Conservation (phyloP, 176 grass and related monocot species). For the Poa pratensis region DNA sequence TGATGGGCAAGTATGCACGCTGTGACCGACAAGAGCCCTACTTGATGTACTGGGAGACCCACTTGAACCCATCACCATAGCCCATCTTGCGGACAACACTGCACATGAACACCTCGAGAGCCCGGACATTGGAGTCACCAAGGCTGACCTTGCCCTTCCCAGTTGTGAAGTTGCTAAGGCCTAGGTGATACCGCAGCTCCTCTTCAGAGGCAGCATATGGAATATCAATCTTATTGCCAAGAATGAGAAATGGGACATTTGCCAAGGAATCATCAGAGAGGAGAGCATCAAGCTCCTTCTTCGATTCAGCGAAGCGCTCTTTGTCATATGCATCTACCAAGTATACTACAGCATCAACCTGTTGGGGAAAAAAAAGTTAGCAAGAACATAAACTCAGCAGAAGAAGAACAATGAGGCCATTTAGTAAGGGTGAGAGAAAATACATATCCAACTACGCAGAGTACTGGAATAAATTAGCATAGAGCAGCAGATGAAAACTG, state of each 20-base stretch:
- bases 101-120: slow-evolving; percentile 86
- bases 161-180: slow-evolving; percentile 78
- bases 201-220: slow-evolving; percentile 80
- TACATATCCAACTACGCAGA: not conserved
- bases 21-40: slow-evolving; percentile 40
- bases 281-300: slow-evolving; percentile 75
- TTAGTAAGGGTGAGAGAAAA: not conserved
- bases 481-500: slow-evolving; percentile 6
- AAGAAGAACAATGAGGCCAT: not conserved
- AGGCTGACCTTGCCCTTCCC: slow-evolving; percentile 84
- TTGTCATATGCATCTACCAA: slow-evolving; percentile 81
- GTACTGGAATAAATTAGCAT: not conserved
- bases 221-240: slow-evolving; percentile 84
- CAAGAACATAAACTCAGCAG: not conserved
- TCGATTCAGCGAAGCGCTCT: slow-evolving; percentile 75
- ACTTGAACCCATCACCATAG: slow-evolving; percentile 79
- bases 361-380: slow-evolving; percentile 28
- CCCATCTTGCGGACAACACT: slow-evolving; percentile 86
- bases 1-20: slow-evolving; percentile 26
- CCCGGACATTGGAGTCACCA: slow-evolving; percentile 64
- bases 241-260: slow-evolving; percentile 73
- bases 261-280: slow-evolving; percentile 73
- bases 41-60: slow-evolving; percentile 84
- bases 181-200: slow-evolving; percentile 73
- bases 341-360: slow-evolving; percentile 86